Evolutionary conservation across 768 basidiomycete species (phyloP).

Genomic region (Hygrophoropsis aurantiaca): DNA sequence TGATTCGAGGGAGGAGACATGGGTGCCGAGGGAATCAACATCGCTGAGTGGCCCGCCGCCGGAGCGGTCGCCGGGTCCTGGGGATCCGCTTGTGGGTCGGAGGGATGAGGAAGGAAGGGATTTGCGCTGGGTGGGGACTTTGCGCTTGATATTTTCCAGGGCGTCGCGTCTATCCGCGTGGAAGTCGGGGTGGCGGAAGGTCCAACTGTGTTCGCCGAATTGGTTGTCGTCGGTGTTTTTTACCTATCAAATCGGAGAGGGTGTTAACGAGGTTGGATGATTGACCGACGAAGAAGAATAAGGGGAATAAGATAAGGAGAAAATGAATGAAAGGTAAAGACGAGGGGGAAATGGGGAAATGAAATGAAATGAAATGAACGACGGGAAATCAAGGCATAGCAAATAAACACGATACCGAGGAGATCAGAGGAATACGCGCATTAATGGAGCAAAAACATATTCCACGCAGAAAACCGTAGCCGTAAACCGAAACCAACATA

Average conservation of each 20-base stretch:
- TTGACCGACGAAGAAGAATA: too few relatives aligned
- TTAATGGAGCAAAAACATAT: too few relatives aligned
- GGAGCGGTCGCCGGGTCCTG: conserved; percentile 5
- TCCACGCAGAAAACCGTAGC: too few relatives aligned
- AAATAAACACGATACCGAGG: too few relatives aligned
- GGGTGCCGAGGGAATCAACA: conserved; percentile 24
- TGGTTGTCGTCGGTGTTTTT: conserved; percentile 84
- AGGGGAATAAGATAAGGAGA: neutral
- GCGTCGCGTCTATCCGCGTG: conserved; percentile 51
- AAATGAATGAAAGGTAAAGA: too few relatives aligned
- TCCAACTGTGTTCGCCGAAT: conserved; percentile 61
- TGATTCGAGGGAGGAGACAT: conserved; percentile 27
- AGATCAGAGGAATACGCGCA: too few relatives aligned
- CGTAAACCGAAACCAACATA: too few relatives aligned
- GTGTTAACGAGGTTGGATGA: too few relatives aligned
- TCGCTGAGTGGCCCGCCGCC: conserved; percentile 16
- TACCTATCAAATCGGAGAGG: conserved; percentile 40
- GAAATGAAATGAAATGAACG: too few relatives aligned
- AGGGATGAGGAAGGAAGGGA: conserved; percentile 22
- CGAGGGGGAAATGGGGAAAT: too few relatives aligned
- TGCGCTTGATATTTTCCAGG: conserved; percentile 68
- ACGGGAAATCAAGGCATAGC: too few relatives aligned
- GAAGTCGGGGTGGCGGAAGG: conserved; percentile 54
- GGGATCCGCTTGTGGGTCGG: conserved; percentile 3
- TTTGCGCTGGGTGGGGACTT: conserved; percentile 43